Evolutionary conservation across 2,329 filamentous ascomycete genomes (phyloP).

Genomic region (Aspergillus sp.): DNA sequence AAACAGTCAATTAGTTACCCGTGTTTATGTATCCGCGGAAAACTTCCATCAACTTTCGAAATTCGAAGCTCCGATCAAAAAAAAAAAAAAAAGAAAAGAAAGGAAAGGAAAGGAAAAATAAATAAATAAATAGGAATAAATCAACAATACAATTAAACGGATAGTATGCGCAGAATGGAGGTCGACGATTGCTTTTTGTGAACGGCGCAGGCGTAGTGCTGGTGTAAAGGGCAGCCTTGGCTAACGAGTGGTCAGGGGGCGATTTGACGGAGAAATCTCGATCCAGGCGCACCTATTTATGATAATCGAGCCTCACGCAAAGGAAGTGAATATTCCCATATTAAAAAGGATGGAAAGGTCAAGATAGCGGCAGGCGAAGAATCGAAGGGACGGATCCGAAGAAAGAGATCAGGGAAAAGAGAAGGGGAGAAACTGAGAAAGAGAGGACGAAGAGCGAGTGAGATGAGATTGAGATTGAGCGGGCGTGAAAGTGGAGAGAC

Average conservation of each 20-base stretch:
- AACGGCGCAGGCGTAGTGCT: neutral
- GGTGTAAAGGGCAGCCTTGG: neutral
- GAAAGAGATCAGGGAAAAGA: slow-evolving; percentile 14
- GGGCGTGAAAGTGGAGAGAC: slow-evolving; percentile 2
- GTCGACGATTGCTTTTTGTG: slow-evolving; percentile 1
- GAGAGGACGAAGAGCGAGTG: slow-evolving; percentile 19
- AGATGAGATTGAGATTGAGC: slow-evolving; percentile 25
- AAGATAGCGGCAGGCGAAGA: slow-evolving; percentile 1
- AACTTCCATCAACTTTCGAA: slow-evolving; percentile 1
- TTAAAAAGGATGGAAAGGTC: slow-evolving; percentile 10
- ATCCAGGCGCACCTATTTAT: slow-evolving; percentile 4
- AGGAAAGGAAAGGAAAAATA: neutral
- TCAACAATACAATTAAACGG: neutral
- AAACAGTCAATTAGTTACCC: slow-evolving; percentile 2
- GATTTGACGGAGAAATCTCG: neutral
- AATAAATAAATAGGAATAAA: neutral
- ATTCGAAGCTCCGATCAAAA: no score
- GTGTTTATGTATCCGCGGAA: neutral
- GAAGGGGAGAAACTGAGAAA: slow-evolving; percentile 5
- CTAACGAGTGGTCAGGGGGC: neutral
- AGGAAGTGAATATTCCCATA: slow-evolving; percentile 2
- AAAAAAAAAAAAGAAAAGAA: no score
- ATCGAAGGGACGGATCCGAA: slow-evolving; percentile 6
- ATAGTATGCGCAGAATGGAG: neutral
- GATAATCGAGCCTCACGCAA: slow-evolving; percentile 12